Evolutionary conservation across 129 eudicot species (phyloP), one percentile per base, ranked within the genome.

Genomic region (Saussurea involucrata): DNA sequence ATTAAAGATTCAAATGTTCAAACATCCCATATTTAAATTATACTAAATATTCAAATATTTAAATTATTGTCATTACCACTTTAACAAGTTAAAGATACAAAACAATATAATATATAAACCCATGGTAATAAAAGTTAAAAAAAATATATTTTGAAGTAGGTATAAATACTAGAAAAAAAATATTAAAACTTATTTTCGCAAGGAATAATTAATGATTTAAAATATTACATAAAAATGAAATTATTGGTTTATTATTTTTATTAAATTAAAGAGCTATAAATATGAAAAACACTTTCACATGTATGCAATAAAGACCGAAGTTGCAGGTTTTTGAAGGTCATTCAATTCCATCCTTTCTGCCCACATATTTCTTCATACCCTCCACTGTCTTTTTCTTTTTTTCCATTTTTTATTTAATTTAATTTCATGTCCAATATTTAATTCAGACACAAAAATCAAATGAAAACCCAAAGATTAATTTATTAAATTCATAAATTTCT

Each of bases 281-380:
- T 68, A 79, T 27, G 80, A 81, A 80, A 80, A 77, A 77, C 83
- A 77, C 83, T 73, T 90, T 83, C 90, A 87, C 96, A 87, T 90
- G 96, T 73, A 76, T 81, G 86, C 88, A 87, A 83, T 90, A 68
- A 90, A 83, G 82, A 81, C 85, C 78, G 81, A 78, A 76, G 72
- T 69, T 87, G 87, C 90, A 78, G 83, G 66, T 78, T 85, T 85
- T 72, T 88, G 80, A 87, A 21, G 86, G 78, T 1, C 82, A 76
- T 82, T 82, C 40, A 76, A 76, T 76, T 76, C 85, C 73, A 63
- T 76, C 77, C 77, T 82, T 78, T 36, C 76, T 81, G 65, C 82
- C 86, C 83, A 79, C 92, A 83, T 68, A 76, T 75, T 77, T 71
- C 69, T 58, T 66, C 71, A 66, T 66, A 40, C 53, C 40, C 75